phyloP scores from a whole-genome alignment of 257 asterid genomes.

The Nicotiana otophora region DNA sequence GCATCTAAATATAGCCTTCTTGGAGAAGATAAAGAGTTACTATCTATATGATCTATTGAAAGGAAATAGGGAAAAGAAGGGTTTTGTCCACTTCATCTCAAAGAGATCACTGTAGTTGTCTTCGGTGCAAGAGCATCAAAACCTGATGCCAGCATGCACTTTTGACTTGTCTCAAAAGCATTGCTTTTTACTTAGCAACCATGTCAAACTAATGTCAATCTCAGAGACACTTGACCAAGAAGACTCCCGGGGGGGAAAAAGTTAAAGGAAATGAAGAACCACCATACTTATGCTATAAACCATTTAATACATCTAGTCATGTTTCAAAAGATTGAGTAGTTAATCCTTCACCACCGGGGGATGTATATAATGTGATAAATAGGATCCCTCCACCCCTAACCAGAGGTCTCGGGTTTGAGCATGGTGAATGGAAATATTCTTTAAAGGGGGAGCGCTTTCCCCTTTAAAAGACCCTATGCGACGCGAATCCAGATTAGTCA shows the following conservation, averaged over 20 bases:
- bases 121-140: neutral
- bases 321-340: neutral
- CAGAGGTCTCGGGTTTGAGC: too few relatives aligned
- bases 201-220: neutral
- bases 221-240: neutral
- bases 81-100: neutral
- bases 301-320: neutral
- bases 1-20: neutral
- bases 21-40: neutral
- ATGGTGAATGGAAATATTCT: too few relatives aligned
- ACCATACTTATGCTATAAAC: neutral
- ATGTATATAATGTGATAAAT: too few relatives aligned
- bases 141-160: neutral
- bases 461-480: too few relatives aligned
- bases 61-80: neutral
- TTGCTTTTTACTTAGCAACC: neutral
- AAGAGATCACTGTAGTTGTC: neutral
- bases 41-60: neutral
- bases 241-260: neutral
- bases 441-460: too few relatives aligned
- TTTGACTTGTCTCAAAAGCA: neutral
- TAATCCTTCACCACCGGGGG: neutral
- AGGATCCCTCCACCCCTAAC: too few relatives aligned
- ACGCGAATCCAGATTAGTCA: too few relatives aligned
- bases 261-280: neutral